Evolutionary conservation across 768 basidiomycete genomes (phyloP), one percentile per base, ranked within the genome.

Genomic region (Trametes meyenii): DNA sequence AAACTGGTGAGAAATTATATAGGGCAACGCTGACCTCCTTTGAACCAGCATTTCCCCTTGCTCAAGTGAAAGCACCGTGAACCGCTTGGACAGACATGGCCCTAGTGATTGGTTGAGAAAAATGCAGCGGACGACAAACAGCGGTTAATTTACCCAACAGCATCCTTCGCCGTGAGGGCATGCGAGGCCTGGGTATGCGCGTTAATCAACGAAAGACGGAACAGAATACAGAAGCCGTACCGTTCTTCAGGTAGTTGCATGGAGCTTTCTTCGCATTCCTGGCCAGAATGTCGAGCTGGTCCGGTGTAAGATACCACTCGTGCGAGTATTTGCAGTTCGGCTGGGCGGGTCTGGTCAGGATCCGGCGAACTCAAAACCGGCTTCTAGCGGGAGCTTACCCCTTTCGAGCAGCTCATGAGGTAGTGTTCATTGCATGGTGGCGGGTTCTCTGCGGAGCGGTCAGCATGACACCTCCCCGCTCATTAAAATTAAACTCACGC

Each of bases 31-130:
- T 68, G 58, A 82, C 81, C 74, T 66, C 87, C 90, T 81, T 92
- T 92, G 75, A 93, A 93, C 89, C 91, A 92, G 70, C 91, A 93
- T 75, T 88, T 92, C 44, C 90, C 90, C 70, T 88, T 90, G 74
- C 83, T 84, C 33, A 88, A 75, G 72, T 89, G 88, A 69, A 82
- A 83, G 63, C 73, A 76, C 24, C 69, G 69, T 11, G 73, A 59
- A 33, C 91, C 91, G 65, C 87, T 88, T 14, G 91, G 91, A 67
- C 91, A 93, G 23, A 84, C 77, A 71, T 93, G 91, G 8, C 91
- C 91, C 72, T 72, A 29, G 7, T 43, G 24, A 58, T 11, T 17
- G 26, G 44, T 48, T 2, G 26, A 24, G 12, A 36, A 21, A 36
- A 19, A 14, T 23, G 50, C 13, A 19, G 2, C n/a, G 2, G 6